phyloP scores from a whole-genome alignment of 305 asterid genomes.

The Solanum hybrid region DNA sequence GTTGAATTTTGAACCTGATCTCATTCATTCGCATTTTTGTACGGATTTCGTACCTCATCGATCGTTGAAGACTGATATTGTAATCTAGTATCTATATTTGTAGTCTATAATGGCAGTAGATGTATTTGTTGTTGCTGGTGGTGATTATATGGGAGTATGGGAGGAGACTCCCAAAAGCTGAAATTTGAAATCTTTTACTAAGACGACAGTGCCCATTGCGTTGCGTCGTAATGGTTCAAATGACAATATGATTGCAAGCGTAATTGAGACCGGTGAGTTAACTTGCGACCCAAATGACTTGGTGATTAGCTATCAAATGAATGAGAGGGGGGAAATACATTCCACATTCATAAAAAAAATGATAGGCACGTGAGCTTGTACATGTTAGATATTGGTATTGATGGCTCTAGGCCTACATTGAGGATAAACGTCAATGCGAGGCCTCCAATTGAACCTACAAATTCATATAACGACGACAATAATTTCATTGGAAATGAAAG shows the following conservation, averaged over 20 bases:
- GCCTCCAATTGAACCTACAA: not conserved
- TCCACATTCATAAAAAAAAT: not conserved
- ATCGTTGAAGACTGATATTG: not conserved
- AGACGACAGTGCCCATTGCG: not conserved
- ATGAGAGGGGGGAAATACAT: not conserved
- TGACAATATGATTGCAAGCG: not conserved
- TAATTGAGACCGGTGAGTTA: not conserved
- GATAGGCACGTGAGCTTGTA: not conserved
- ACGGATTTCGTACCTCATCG: not conserved
- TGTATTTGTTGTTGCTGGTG: not conserved
- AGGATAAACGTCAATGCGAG: not conserved
- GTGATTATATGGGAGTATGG: not conserved
- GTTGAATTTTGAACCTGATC: not conserved
- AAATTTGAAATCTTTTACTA: no score
- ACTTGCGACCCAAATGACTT: not conserved
- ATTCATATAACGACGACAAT: no score
- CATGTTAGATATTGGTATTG: not conserved
- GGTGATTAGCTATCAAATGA: not conserved
- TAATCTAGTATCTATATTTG: not conserved
- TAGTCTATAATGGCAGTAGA: not conserved
- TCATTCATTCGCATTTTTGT: not conserved
- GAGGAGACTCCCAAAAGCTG: not conserved
- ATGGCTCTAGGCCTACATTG: not conserved
- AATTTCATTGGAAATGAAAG: not conserved
- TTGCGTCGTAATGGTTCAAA: not conserved